Evolutionary conservation across 371 early-diverging fungal species (phyloP), one percentile per base, ranked within the genome.

Genomic region (Umbelopsis sp.): DNA sequence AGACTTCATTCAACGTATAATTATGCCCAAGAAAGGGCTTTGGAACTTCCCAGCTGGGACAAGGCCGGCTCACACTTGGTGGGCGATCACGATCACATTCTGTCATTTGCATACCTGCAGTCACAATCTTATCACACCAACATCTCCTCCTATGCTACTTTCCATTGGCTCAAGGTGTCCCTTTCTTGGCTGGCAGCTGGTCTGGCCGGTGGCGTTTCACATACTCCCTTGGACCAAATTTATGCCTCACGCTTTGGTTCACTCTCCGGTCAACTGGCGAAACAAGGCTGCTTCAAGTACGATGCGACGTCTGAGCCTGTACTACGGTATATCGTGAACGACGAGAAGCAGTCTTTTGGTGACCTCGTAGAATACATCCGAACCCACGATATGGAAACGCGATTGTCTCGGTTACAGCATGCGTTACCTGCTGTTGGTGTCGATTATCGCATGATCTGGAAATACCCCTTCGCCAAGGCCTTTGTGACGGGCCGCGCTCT

Each of bases 401-500:
- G 79, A 5, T 46, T 83, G 11, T 79, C 80, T 38, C 68, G 74
- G 20, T 63, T 83, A 10, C 78, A 80, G 20, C 80, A 76, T 50
- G 73, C 79, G 75, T 48, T 83, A 3, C 80, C 79, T 65, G 83
- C 77, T 12, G 75, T 76, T 11, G 80, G 83, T 0, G 78, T 83
- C 1, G 79, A 83, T 68, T 69, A 79, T 2, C 74, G 75, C 2
- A 74, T 83, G 22, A 38, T 83, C 44, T 83, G 83, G 83, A 83
- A 83, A 50, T 83, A 83, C 41, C 70, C 80, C 1, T 83, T 80
- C 77, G 83, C 83, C 0, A 79, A 76, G 63, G 73, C 76, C 0
- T 79, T 72, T 66, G 80, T 80, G 0, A 71, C 77, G 18, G 79
- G 83, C 18, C 80, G 73, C 68, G 78, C 77, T 32, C 74, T 75